These are phyloP conservation scores for Vanrija sp. DNA, from an alignment of 1,284 basidiomycete genomes.

Conservation along the genomic window DNA sequence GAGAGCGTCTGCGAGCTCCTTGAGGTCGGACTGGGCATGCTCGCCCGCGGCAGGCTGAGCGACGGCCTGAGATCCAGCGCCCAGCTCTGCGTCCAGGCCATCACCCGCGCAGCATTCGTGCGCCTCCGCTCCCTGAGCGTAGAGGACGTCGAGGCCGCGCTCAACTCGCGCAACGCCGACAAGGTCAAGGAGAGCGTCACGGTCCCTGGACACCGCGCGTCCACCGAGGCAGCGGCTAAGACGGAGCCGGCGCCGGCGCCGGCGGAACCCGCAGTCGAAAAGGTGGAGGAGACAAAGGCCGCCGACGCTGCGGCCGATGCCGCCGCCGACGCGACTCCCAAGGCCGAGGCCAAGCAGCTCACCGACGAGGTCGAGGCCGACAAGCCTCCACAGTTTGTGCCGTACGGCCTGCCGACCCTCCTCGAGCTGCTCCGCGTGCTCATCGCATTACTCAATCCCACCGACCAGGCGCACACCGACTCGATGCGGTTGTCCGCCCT, in stretches of 20 bases:
- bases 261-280: neutral
- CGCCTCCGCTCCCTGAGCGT: constrained; percentile 61
- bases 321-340: too few species aligned
- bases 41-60: constrained; percentile 91
- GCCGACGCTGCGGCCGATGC: neutral
- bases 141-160: constrained; percentile 36
- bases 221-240: neutral
- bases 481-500: constrained; percentile 89
- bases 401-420: constrained; percentile 87
- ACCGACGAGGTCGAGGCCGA: neutral
- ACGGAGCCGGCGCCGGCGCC: neutral
- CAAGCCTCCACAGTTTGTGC: constrained; percentile 30
- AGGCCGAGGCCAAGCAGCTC: neutral
- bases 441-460: constrained; percentile 91
- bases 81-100: constrained; percentile 84
- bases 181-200: constrained; percentile 15
- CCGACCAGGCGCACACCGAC: constrained; percentile 91
- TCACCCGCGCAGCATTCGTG: constrained; percentile 77
- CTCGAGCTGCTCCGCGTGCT: constrained; percentile 90
- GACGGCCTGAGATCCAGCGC: constrained; percentile 72
- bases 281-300: neutral
- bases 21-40: constrained; percentile 94
- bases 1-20: constrained; percentile 97
- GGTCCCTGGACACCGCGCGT: constrained; percentile 8
- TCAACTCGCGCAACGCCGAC: constrained; percentile 20